Evolutionary conservation across 2,329 filamentous ascomycete species (phyloP), one percentile per base, ranked within the genome.

Genomic region (Monilinia aucupariae): DNA sequence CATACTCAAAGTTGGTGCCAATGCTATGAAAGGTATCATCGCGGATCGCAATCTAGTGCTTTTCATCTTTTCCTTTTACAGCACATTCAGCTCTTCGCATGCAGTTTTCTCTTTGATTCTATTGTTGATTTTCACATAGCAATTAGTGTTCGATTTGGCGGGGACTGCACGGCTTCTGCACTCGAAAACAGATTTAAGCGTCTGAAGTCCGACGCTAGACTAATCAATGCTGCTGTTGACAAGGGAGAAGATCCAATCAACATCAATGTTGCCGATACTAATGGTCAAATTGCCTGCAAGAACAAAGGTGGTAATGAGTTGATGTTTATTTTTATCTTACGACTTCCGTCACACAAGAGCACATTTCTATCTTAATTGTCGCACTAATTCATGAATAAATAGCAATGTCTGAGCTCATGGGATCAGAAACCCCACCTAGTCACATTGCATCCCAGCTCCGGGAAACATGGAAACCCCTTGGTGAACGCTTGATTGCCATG

Each of bases 131-230:
- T 62, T 66, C 37, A n/a, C 20, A 5, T 48, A 48, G 72, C 65
- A 13, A 69, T 70, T 13, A 58, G 66, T 25, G 56, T 45, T 15
- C 52, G 65, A 49, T 71, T 71, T 61, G 76, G 76, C 32, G 71
- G 72, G 13, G 74, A 74, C 50, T 71, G 71, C 8, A 76, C 75
- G 6, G 68, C 62, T 4, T 71, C 71, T 55, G 71, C 75, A 10
- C 64, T 78, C 34, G 73, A 78, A 25, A 77, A 78, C 56, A 72
- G 76, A 45, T 71, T 78, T 49, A 73, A 76, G n/a, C 72, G 73
- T 17, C 69, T 78, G 66, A 78, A 77, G 68, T 69, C 72, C 50
- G 72, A 78, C 51, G 75, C 73, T 8, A 75, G 74, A 64, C 64
- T 73, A 61, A 76, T 78, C 60, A 69, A 69, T 25, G 59, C 68